Percentiles rank a stretch among this genome's conserved stretches.
Conservation (phyloP, 2,329 filamentous ascomycete species). For the Arthroderma sp. region DNA sequence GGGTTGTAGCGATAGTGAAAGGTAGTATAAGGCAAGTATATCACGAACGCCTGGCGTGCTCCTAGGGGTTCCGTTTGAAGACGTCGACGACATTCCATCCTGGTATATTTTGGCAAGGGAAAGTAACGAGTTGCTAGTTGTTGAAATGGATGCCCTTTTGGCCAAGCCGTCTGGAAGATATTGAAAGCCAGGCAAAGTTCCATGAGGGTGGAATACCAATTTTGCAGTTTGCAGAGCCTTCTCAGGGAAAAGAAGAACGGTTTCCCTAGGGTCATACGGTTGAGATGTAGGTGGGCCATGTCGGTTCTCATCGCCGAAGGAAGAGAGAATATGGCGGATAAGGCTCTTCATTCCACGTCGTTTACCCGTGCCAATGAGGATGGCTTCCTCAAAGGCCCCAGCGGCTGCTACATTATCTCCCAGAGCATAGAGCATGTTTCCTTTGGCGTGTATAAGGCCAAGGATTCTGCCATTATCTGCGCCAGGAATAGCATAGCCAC, state of each 20-base stretch:
- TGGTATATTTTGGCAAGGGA: constrained; percentile 97
- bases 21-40: constrained; percentile 86
- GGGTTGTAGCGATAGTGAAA: constrained; percentile 85
- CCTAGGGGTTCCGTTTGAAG: constrained; percentile 40
- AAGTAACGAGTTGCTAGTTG: constrained; percentile 86
- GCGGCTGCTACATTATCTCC: constrained; percentile 73
- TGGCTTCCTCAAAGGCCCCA: constrained; percentile 84
- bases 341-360: constrained; percentile 61
- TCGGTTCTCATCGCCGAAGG: constrained; percentile 44
- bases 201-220: constrained; percentile 64
- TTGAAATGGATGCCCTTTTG: constrained; percentile 71
- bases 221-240: constrained; percentile 70
- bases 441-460: constrained; percentile 89
- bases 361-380: constrained; percentile 72
- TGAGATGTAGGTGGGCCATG: constrained; percentile 27
- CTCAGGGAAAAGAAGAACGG: constrained; percentile 70
- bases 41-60: constrained; percentile 71
- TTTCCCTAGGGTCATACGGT: constrained; percentile 36
- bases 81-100: constrained; percentile 75
- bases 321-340: constrained; percentile 63
- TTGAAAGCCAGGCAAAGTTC: constrained; percentile 67
- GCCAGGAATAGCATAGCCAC: constrained; percentile 73
- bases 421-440: constrained; percentile 91
- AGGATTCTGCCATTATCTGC: constrained; percentile 86
- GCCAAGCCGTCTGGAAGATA: constrained; percentile 59